phyloP scores from a whole-genome alignment of 352 stramenopile genomes.

The Globisporangium perplexum region DNA sequence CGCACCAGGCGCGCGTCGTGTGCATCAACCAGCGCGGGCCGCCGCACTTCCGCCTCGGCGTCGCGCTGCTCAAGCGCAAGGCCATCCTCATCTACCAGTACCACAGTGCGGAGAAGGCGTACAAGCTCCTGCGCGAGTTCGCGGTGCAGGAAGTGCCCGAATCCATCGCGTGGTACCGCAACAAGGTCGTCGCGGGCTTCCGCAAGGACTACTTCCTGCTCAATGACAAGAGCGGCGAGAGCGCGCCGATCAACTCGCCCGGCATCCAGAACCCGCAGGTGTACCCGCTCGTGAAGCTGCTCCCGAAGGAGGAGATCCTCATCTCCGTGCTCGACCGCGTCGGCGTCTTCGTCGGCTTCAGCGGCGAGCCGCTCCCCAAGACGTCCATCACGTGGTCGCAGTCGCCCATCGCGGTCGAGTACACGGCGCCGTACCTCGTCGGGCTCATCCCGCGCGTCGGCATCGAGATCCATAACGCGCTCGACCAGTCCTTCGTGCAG shows the following conservation, averaged over 20 bases:
- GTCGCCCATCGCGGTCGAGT: slow-evolving; percentile 65
- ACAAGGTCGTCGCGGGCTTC: slow-evolving; percentile 81
- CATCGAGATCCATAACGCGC: slow-evolving; percentile 75
- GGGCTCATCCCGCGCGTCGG: slow-evolving; percentile 69
- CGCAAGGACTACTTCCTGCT: slow-evolving; percentile 73
- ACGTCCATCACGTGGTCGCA: slow-evolving; percentile 85
- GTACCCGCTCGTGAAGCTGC: slow-evolving; percentile 68
- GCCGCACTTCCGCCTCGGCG: slow-evolving; percentile 76
- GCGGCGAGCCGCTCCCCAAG: slow-evolving; percentile 68
- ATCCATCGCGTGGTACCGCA: slow-evolving; percentile 83
- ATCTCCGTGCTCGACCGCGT: slow-evolving; percentile 81
- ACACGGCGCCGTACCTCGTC: slow-evolving; percentile 73
- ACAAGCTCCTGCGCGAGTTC: slow-evolving; percentile 77
- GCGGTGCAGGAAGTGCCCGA: slow-evolving; percentile 66
- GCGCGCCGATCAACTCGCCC: slow-evolving; percentile 60
- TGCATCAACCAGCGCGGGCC: slow-evolving; percentile 84
- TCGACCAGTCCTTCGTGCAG: slow-evolving; percentile 73
- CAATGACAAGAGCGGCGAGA: slow-evolving; percentile 80
- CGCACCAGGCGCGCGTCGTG: slow-evolving; percentile 55
- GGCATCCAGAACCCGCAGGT: slow-evolving; percentile 62
- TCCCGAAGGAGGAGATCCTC: slow-evolving; percentile 83
- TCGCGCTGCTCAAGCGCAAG: slow-evolving; percentile 59
- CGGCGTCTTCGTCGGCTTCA: slow-evolving; percentile 76
- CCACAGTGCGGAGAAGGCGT: slow-evolving; percentile 70
- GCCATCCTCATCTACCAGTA: slow-evolving; percentile 81